These are phyloP conservation scores for Ustilago hordei DNA, from an alignment of 1,284 basidiomycete genomes.

Conservation along the genomic window DNA sequence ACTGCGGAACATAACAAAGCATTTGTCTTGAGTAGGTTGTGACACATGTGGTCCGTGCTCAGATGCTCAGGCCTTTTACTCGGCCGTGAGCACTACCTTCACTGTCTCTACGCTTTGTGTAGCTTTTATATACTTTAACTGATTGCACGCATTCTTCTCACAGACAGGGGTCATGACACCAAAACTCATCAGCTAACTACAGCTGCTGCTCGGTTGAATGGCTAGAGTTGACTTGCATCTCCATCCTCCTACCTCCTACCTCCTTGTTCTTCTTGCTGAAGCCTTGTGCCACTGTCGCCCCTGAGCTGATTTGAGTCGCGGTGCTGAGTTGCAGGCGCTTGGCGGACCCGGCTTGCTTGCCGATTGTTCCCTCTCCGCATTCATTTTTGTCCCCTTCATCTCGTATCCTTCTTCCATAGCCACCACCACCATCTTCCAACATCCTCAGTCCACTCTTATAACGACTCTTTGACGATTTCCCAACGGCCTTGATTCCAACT, in stretches of 20 bases:
- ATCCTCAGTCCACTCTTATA: slow-evolving; percentile 15
- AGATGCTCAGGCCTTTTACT: too few relatives aligned
- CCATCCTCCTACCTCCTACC: background rate
- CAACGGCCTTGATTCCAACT: slow-evolving; percentile 13
- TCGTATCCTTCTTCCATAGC: slow-evolving; percentile 7
- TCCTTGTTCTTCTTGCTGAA: background rate
- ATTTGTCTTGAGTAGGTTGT: too few relatives aligned
- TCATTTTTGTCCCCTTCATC: slow-evolving; percentile 9
- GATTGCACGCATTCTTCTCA: slow-evolving; percentile 2
- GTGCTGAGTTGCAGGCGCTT: background rate
- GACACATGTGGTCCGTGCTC: too few relatives aligned
- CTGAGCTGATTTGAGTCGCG: slow-evolving; percentile 13
- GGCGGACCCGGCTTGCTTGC: background rate
- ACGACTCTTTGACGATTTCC: slow-evolving; percentile 19
- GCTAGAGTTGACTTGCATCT: slow-evolving; percentile 10
- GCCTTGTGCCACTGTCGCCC: background rate
- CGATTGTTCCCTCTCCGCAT: slow-evolving; percentile 1
- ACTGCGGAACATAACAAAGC: too few relatives aligned
- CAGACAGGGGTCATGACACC: slow-evolving; percentile 17
- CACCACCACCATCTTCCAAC: slow-evolving; percentile 6
- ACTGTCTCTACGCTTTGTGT: too few relatives aligned
- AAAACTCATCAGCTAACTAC: background rate
- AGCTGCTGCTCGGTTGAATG: background rate
- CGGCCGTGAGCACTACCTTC: too few relatives aligned
- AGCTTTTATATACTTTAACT: too few relatives aligned